Percentiles rank a stretch among this genome's conserved stretches.
phyloP scores from a whole-genome alignment of 2,329 filamentous ascomycete genomes.

The Phyllosticta citribraziliensis region DNA sequence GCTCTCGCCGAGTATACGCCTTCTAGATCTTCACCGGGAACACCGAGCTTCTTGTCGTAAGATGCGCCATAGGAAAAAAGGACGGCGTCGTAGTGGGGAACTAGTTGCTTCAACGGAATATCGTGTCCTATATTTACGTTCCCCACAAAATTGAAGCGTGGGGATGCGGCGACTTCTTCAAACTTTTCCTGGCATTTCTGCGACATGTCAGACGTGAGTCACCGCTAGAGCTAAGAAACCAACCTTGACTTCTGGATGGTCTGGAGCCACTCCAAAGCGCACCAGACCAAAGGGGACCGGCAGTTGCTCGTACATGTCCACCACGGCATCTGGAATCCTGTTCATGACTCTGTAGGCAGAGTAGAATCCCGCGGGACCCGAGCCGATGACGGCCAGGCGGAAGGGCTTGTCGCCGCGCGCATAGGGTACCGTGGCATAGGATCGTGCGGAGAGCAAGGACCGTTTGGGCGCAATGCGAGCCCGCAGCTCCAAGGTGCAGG shows the following conservation, averaged over 20 bases:
- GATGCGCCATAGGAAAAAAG: constrained; percentile 89
- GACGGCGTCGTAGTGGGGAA: constrained; percentile 81
- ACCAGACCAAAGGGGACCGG: constrained; percentile 90
- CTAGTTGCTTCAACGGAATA: constrained; percentile 58
- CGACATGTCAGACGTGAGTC: constrained; percentile 6
- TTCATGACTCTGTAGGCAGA: constrained; percentile 77
- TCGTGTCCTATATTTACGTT: constrained; percentile 70
- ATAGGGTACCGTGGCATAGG: constrained; percentile 1
- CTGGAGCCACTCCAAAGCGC: constrained; percentile 90
- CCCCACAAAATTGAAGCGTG: constrained; percentile 81
- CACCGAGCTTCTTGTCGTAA: constrained; percentile 65
- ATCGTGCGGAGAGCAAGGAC: neutral
- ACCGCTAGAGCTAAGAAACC: constrained; percentile 9
- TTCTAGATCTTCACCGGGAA: constrained; percentile 68
- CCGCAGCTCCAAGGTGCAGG: neutral
- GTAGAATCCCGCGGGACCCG: constrained; percentile 93
- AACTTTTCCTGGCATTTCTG: constrained; percentile 96
- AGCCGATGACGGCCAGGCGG: constrained; percentile 81
- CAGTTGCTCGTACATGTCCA: constrained; percentile 95
- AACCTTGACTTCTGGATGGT: constrained; percentile 97
- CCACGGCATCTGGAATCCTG: constrained; percentile 57
- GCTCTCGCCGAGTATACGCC: constrained; percentile 82
- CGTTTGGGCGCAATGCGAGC: neutral
- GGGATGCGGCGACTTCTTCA: constrained; percentile 71
- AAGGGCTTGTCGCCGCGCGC: constrained; percentile 39